Evolutionary conservation across 1,139 yeast genomes (phyloP).

Genomic region (Sugiyamaella japonica): DNA sequence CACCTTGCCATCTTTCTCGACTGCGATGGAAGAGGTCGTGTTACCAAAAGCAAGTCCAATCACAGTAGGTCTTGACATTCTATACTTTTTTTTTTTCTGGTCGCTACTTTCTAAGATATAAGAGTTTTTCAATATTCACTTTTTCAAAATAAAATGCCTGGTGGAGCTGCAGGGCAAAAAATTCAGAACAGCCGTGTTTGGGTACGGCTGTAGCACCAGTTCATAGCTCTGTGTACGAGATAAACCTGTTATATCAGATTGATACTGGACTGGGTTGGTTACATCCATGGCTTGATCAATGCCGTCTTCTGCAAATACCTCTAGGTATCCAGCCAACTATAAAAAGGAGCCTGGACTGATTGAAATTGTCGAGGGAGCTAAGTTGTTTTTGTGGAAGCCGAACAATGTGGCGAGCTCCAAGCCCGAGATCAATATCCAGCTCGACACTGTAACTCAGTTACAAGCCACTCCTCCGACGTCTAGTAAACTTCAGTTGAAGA

Average conservation of each 20-base stretch:
- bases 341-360: slow-evolving; percentile 35
- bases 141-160: neutral
- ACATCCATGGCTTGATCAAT: slow-evolving; percentile 9
- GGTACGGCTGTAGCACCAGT: too few relatives aligned
- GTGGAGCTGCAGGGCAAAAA: neutral
- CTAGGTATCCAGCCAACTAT: slow-evolving; percentile 27
- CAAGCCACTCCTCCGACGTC: slow-evolving; percentile 74
- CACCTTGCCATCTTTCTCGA: slow-evolving; percentile 87
- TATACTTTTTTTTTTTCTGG: neutral
- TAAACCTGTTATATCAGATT: too few relatives aligned
- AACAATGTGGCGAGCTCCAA: slow-evolving; percentile 23
- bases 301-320: neutral
- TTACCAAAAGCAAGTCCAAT: slow-evolving; percentile 97
- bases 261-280: too few relatives aligned
- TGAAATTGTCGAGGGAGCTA: slow-evolving; percentile 26
- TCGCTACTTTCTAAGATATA: too few relatives aligned
- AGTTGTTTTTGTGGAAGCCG: slow-evolving; percentile 28
- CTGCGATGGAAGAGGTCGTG: slow-evolving; percentile 92
- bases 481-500: slow-evolving; percentile 67
- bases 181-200: neutral
- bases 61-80: slow-evolving; percentile 51
- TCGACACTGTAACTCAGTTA: slow-evolving; percentile 39
- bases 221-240: too few relatives aligned
- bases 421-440: slow-evolving; percentile 22
- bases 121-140: neutral